Percentiles rank a stretch among this genome's conserved stretches.
Evolutionary conservation across 169 alveolate species (phyloP).

Genomic region (Plasmodium relictum): DNA sequence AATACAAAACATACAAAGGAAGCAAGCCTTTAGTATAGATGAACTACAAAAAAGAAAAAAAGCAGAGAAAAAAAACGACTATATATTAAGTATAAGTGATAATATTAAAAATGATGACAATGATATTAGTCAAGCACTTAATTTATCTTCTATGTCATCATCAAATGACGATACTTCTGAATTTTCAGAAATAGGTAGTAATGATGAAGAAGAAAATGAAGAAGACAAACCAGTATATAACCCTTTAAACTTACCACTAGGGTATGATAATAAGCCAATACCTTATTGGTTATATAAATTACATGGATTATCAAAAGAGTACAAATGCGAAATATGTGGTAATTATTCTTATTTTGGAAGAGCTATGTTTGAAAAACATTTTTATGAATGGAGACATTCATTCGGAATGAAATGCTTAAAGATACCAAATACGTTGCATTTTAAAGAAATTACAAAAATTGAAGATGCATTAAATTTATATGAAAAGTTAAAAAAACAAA

Average conservation of each 20-base stretch:
- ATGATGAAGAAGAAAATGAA: slow-evolving; percentile 86
- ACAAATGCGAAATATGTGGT: slow-evolving; percentile 99
- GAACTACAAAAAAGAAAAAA: slow-evolving; percentile 37
- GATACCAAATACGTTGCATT: slow-evolving; percentile 99
- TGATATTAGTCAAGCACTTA: slow-evolving; percentile 32
- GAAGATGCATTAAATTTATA: slow-evolving; percentile 93
- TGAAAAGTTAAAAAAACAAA: slow-evolving; percentile 93
- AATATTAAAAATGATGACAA: neutral
- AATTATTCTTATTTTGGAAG: slow-evolving; percentile 99
- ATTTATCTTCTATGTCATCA: slow-evolving; percentile 80
- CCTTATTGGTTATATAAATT: slow-evolving; percentile 99
- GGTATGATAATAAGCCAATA: slow-evolving; percentile 99
- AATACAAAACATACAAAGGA: slow-evolving; percentile 89
- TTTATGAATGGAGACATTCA: slow-evolving; percentile 99
- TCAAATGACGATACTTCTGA: slow-evolving; percentile 82
- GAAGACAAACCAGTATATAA: slow-evolving; percentile 96
- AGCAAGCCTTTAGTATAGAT: slow-evolving; percentile 84
- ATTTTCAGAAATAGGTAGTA: slow-evolving; percentile 51
- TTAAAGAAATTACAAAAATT: slow-evolving; percentile 90
- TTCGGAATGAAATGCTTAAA: slow-evolving; percentile 99
- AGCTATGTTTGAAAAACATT: slow-evolving; percentile 98
- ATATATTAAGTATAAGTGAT: slow-evolving; percentile 41
- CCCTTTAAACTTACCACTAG: slow-evolving; percentile 97
- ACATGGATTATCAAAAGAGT: slow-evolving; percentile 98
- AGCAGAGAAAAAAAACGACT: slow-evolving; percentile 2